A percentile compares a stretch with the other conserved stretches of the same genome.
phyloP scores from a whole-genome alignment of 768 basidiomycete genomes.

The Epithele typhae region DNA sequence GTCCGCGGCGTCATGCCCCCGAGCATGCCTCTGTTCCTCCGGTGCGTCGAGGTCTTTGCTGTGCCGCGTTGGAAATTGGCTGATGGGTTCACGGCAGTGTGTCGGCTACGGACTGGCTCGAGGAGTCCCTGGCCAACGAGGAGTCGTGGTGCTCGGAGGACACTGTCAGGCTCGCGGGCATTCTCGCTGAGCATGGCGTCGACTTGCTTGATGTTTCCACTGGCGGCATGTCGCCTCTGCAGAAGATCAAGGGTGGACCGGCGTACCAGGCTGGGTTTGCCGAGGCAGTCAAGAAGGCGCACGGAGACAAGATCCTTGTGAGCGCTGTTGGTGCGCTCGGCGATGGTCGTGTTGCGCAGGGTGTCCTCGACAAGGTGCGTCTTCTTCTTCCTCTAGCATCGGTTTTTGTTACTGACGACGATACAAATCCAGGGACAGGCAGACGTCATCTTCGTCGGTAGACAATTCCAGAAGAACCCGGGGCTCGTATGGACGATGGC shows the following conservation, averaged over 20 bases:
- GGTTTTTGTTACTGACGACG: too few species aligned
- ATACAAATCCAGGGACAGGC: conserved; percentile 45
- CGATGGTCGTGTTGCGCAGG: conserved; percentile 51
- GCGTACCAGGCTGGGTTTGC: conserved; percentile 16
- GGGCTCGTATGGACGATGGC: conserved; percentile 46
- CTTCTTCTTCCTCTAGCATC: too few species aligned
- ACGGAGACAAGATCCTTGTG: conserved; percentile 40
- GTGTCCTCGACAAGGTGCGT: conserved; percentile 42
- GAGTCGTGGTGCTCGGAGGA: conserved; percentile 66
- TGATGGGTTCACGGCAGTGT: conserved; percentile 32
- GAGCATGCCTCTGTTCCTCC: conserved; percentile 64
- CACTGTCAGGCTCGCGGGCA: conserved; percentile 53
- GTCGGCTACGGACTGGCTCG: conserved; percentile 74
- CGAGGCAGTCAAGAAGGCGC: conserved; percentile 38
- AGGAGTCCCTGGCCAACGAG: conserved; percentile 50
- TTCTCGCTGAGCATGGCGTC: conserved; percentile 58
- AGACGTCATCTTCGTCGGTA: conserved; percentile 40
- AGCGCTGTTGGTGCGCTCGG: conserved; percentile 57
- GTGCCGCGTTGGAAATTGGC: neutral
- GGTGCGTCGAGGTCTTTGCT: conserved; percentile 34
- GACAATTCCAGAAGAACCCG: conserved; percentile 58
- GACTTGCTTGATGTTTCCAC: conserved; percentile 72
- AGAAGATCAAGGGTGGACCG: conserved; percentile 34
- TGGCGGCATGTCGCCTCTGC: conserved; percentile 50
- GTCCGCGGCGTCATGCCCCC: conserved; percentile 54